Base-by-base conservation (phyloP, 2,329 filamentous ascomycete species). In the Cordyceps sp. region DNA sequence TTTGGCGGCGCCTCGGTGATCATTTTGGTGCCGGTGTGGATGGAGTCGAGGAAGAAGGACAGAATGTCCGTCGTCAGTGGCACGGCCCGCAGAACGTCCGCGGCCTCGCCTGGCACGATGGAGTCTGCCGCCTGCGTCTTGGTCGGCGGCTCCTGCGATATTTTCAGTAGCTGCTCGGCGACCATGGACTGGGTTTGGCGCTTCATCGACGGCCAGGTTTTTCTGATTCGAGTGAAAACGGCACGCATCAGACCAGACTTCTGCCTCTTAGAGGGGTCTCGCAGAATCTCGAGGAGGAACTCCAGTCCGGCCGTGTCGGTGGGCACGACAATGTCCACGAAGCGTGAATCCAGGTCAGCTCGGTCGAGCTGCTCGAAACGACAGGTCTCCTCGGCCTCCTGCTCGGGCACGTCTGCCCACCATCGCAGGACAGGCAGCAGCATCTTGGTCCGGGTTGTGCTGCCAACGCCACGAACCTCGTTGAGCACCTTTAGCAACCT, bases 41-140 rank as follows among this genome's bases (percentile, higher is more conserved):
- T 66, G 17, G 72, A 74, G 39, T 80, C 69, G 7, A 93, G 57
- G 53, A 93, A 83, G 30, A 66, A 64, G 1, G 73, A 59, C 8
- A 94, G 65, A 17, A 83, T 74, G 20, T 75, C 62, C 0, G 80
- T 82, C 3, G 80, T 74, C 25, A 93, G 64, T n/a, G 74, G 62
- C 7, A 92, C 68, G 36, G 66, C 73, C 35, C 76, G 72, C 34
- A 96, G 61, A 18, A 86, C 64, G 34, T 86, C 79, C 8, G 74
- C 66, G 3, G 81, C 74, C 47, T 80, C 67, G 10, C 59, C 59
- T n/a, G 68, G 52, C 30, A 64, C 58, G 21, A 62, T 42, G 5
- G 47, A 47, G 13, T 49, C 42, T 5, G 43, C 36, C 19, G 58
- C 55, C 7, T 53, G 48, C 6, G 45, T 38, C 7, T 45, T 28